Base-by-base conservation (phyloP, 176 grass and related monocot species). In the Luzula sylvatica region DNA sequence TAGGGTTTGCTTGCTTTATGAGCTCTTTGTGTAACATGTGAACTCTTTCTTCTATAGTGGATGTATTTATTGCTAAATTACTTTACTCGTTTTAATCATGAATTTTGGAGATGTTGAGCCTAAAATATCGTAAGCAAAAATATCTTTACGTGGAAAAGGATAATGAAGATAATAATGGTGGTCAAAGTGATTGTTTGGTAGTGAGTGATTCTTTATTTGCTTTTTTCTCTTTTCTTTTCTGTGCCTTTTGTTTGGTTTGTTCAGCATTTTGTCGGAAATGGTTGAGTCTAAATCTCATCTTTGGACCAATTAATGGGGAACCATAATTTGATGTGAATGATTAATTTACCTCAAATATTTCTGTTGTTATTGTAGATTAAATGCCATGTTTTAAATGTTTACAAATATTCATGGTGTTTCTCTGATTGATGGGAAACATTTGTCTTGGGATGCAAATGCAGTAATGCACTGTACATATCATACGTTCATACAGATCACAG, bases 111-210 rank as follows among this genome's bases (percentile, higher is more conserved):
- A 46, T n/a, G 23, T 32, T 32, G 29, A 32, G 42, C 40, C 44
- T 40, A 46, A 32, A 32, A 8, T 8, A 32, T 8, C 29, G 5
- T 4, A 32, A 4, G 29, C 29, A 3, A 4, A 32, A 32, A 32
- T n/a, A 32, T 32, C 29, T 32, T 32, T 32, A 32, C 8, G 8
- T 32, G 29, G 29, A 32, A 61, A 62, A 42, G 42, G 5, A 32
- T n/a, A 26, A 47, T 46, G 38, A 29, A 23, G 22, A 63, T 63
- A 48, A 48, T 63, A 48, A 46, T 48, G 58, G 42, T 63, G 40
- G 58, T 63, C 58, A 63, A 63, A 63, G 6, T 45, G 45, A 60
- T 44, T 60, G 56, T 44, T 44, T 63, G 23, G 59, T 64, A 49
- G 42, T 48, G 7, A 46, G 58, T 35, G 59, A 32, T 17, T 48